Base-by-base conservation (phyloP, 805 yeast species). In the Huiozyma naganishii region DNA sequence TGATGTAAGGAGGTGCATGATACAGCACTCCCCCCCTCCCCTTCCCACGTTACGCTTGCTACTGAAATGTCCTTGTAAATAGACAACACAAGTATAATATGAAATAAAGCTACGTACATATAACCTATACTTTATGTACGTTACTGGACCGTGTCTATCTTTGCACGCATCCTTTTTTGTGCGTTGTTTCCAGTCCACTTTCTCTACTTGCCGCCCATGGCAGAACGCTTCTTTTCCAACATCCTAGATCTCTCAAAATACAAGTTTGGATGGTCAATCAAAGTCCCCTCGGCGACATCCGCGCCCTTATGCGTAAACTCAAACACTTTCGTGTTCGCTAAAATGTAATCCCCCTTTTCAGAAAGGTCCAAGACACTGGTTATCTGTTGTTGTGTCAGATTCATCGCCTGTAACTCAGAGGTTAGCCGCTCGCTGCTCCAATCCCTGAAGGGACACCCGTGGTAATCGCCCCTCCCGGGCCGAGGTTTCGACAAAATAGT, bases 391-490 rank as follows among this genome's bases (percentile, higher is more conserved):
- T 65, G 57, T 10, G 65, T 59, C 36, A 76, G 72, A 27, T 64
- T 67, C 57, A 72, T 73, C 46, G 83, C 85, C 7, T 61, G 68
- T 50, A 92, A 68, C 47, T 76, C 75, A 3, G 54, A 51, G 6
- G 73, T 69, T 40, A 92, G 68, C 42, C 74, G 72, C 38, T 85
- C 94, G n/a, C 74, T 58, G 9, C 74, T 70, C 54, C 83, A 67
- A 54, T 83, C 90, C 43, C 95, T 69, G 64, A 84, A 92, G 5
- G 97, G 97, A 63, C 97, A 90, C 2, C 98, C 98, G 58, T 90
- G 96, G 46, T 67, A 74, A 52, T 89, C 95, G 36, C 71, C 73
- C 40, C 73, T 70, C 8, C 69, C 68, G 0, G 95, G 88, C 49
- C 79, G 74, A 6, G 87, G 86, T 52, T 80, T 80, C 28, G 77